These are phyloP conservation scores for Lentinula detonsa DNA, from an alignment of 768 basidiomycete species.

Conservation along the genomic window DNA sequence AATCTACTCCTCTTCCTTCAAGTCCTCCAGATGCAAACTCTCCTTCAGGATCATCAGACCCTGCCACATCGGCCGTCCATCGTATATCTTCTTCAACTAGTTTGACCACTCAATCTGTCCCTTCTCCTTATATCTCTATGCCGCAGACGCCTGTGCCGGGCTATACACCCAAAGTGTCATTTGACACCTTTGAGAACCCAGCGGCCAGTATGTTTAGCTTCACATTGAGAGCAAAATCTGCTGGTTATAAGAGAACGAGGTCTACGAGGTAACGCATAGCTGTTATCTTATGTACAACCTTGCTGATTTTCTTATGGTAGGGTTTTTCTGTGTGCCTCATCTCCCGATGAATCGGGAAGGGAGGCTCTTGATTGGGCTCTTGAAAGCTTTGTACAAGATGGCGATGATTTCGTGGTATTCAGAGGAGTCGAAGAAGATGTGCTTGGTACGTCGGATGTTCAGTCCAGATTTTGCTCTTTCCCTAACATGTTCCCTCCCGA, in stretches of 20 bases:
- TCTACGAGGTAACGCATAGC: conserved; percentile 38
- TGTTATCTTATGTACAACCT: neutral
- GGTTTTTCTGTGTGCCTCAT: conserved; percentile 86
- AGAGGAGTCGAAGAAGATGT: conserved; percentile 87
- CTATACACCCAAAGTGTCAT: conserved; percentile 57
- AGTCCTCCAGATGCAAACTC: neutral
- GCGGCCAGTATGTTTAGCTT: conserved; percentile 83
- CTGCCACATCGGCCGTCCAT: neutral
- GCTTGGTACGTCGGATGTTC: conserved; percentile 44
- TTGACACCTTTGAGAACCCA: conserved; percentile 84
- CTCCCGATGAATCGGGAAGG: conserved; percentile 80
- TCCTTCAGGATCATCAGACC: neutral
- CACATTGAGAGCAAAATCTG: conserved; percentile 79
- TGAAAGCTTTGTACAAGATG: conserved; percentile 76
- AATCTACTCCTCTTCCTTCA: neutral
- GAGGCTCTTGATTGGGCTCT: conserved; percentile 94
- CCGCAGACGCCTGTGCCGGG: conserved; percentile 6
- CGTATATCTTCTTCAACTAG: neutral
- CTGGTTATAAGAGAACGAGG: conserved; percentile 68
- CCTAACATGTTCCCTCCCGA: neutral
- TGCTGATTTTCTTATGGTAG: conserved; percentile 21
- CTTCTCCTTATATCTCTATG: neutral
- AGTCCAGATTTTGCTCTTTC: neutral
- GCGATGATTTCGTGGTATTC: conserved; percentile 90
- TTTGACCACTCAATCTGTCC: neutral